Base-by-base conservation (phyloP, 2,329 filamentous ascomycete genomes). In the Monosporascus sp. region DNA sequence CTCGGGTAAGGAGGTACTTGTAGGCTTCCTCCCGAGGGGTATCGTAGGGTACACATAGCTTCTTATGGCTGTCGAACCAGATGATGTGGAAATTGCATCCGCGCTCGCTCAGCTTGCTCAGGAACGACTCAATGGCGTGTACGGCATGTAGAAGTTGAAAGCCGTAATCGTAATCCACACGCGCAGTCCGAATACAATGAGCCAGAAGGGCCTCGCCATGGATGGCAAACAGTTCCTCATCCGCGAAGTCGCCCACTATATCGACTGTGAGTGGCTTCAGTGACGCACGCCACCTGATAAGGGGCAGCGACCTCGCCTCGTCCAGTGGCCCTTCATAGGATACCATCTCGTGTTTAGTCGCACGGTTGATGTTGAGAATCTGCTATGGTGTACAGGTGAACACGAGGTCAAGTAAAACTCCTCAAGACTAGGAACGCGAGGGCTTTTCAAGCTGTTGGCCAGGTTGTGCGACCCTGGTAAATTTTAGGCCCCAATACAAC, bases 231-330 rank as follows among this genome's bases (percentile, higher is more conserved):
- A 86, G 75, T 64, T 90, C 87, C 55, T 82, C 82, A 22, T 88
- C 87, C 3, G 86, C 86, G 68, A 88, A 91, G 64, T 91, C 88
- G 41, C 88, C 86, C 4, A 91, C 81, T 2, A 91, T 78, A 60
- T 89, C 85, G 28, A 88, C 76, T n/a, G 57, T 63, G 7, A 65
- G 63, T 3, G 70, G 63, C 15, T 48, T 57, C 26, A 63, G 50
- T 24, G 53, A 51, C 37, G 37, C 38, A 35, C 56, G 58, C 60
- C 62, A 64, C 8, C 15, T 18, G 22, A 48, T 11, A 43, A 56
- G 46, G 20, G 17, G 38, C 22, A 37, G 37, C 31, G 40, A 40
- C 18, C 18, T 49, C 28, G 15, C 17, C 3, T 49, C 6, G 18
- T 38, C 47, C 44, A 28, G 47, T 14, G 31, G 18, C 28, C 31